Percentiles rank a stretch among this genome's conserved stretches.
These are phyloP conservation scores for Oryza coarctata DNA, from an alignment of 176 grass and related monocot species.

Conservation along the genomic window DNA sequence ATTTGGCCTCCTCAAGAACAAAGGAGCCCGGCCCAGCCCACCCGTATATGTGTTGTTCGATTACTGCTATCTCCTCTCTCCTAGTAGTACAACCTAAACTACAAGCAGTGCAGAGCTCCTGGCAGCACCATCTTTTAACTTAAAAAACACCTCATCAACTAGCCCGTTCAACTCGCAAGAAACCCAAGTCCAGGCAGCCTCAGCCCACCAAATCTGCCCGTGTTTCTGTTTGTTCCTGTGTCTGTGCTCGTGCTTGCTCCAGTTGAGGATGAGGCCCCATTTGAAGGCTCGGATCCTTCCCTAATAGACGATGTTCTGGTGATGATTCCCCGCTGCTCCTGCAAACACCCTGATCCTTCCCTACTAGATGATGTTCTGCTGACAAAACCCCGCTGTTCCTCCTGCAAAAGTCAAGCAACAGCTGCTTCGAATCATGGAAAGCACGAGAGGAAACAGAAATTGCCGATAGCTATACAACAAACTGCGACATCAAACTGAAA, in stretches of 20 bases:
- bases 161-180: not conserved
- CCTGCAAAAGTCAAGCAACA: slow-evolving; percentile 12
- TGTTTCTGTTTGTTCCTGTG: not conserved
- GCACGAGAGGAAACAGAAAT: not conserved
- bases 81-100: not conserved
- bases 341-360: not conserved
- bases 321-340: not conserved
- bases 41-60: not conserved
- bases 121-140: not conserved
- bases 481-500: not conserved
- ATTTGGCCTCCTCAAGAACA: not conserved
- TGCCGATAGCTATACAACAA: not conserved
- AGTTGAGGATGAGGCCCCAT: not conserved
- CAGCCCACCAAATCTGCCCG: slow-evolving; percentile 22
- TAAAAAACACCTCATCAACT: not conserved
- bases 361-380: not conserved
- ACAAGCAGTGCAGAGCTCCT: not conserved
- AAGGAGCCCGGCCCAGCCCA: not conserved
- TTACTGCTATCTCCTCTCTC: not conserved
- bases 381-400: not conserved
- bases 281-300: not conserved
- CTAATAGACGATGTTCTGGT: not conserved
- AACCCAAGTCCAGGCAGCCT: slow-evolving; percentile 22
- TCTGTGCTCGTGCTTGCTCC: not conserved
- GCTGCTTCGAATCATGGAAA: not conserved